Evolutionary conservation across 2,329 filamentous ascomycete species (phyloP).

Genomic region (Ceratocystis albifundus): DNA sequence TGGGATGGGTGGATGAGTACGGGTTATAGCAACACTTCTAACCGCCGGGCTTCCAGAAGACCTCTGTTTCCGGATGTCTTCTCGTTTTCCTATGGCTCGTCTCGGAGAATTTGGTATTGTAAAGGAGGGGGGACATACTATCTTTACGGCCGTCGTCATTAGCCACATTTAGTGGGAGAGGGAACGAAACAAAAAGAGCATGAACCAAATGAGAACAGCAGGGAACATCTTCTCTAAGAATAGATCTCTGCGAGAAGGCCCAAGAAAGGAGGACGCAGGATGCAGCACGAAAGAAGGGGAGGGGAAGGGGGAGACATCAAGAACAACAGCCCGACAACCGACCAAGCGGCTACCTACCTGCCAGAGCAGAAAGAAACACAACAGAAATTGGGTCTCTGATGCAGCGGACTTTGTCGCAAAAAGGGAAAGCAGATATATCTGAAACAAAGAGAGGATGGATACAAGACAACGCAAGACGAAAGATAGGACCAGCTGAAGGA

Average conservation of each 20-base stretch:
- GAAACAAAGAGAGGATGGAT: slow-evolving; percentile 1
- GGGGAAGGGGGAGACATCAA: not conserved
- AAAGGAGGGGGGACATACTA: not conserved
- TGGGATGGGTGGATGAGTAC: not conserved
- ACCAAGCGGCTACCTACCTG: slow-evolving; percentile 7
- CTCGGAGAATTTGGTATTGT: not conserved
- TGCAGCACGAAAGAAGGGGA: not conserved
- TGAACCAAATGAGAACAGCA: not conserved
- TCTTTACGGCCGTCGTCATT: not conserved
- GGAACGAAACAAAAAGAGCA: not conserved
- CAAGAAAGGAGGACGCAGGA: not conserved
- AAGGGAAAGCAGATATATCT: not conserved
- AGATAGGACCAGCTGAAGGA: not conserved
- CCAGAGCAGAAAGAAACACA: not conserved
- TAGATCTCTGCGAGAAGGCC: not conserved
- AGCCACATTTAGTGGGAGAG: not conserved
- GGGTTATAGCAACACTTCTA: not conserved
- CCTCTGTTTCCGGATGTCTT: not conserved
- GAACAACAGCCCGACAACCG: not conserved
- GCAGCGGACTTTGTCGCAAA: not conserved
- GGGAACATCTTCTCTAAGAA: not conserved
- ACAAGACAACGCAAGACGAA: not conserved
- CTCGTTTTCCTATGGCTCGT: not conserved
- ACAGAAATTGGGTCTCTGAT: not conserved
- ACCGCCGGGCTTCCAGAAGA: not conserved